Conservation (phyloP, 805 yeast species). For the Monosporozyma aerobia region DNA sequence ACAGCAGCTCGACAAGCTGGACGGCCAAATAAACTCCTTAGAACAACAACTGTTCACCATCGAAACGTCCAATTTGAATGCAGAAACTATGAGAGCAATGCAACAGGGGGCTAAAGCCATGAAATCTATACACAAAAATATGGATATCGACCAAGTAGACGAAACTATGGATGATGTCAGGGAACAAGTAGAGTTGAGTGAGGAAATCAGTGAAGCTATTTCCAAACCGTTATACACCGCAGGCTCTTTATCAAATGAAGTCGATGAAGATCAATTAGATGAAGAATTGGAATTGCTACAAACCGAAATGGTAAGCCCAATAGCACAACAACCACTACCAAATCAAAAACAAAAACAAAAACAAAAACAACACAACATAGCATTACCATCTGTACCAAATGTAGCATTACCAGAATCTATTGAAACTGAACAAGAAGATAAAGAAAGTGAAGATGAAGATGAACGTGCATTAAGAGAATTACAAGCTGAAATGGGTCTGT, state of each 20-base stretch:
- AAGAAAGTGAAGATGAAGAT: conserved; percentile 60
- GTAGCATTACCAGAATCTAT: background rate
- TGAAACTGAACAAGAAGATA: background rate
- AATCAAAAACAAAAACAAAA: background rate
- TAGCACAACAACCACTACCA: background rate
- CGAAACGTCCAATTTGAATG: conserved; percentile 90
- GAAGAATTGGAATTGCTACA: conserved; percentile 86
- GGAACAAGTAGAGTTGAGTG: conserved; percentile 91
- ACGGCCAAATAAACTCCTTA: conserved; percentile 79
- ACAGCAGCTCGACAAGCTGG: conserved; percentile 65
- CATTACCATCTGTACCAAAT: conserved; percentile 40
- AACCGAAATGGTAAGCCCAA: conserved; percentile 51
- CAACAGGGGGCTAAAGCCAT: conserved; percentile 94
- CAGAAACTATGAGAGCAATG: conserved; percentile 98
- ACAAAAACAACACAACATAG: conserved; percentile 15
- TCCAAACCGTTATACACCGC: conserved; percentile 78
- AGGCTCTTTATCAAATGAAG: conserved; percentile 32
- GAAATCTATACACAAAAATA: conserved; percentile 91
- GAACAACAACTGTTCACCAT: conserved; percentile 86
- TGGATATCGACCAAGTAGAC: conserved; percentile 93
- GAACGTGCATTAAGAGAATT: conserved; percentile 71
- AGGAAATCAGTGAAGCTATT: conserved; percentile 92
- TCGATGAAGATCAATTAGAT: conserved; percentile 88
- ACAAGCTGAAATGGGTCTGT: conserved; percentile 83
- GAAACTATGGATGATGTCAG: conserved; percentile 96